phyloP scores from a whole-genome alignment of 305 asterid genomes.

The Rubia tinctorum region DNA sequence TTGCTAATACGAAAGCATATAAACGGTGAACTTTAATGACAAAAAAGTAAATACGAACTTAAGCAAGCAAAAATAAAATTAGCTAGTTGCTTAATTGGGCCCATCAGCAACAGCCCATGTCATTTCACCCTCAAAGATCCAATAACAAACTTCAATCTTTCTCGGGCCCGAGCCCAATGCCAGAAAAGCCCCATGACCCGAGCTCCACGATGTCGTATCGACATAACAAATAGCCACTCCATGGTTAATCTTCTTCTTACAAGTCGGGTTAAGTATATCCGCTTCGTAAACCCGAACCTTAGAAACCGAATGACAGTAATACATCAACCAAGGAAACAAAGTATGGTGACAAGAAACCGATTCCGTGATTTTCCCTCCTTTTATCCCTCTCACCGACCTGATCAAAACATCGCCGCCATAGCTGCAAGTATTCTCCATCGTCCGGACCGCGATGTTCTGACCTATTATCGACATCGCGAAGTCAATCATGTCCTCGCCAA shows the following conservation, averaged over 20 bases:
- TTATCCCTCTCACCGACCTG: slow-evolving; percentile 50
- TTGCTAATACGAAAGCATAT: too few species aligned
- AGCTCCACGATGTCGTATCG: slow-evolving; percentile 77
- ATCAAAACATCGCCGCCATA: slow-evolving; percentile 29
- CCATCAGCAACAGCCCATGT: slow-evolving; percentile 55
- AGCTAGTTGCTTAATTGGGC: background rate
- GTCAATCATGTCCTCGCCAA: slow-evolving; percentile 76
- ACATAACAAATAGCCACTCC: slow-evolving; percentile 81
- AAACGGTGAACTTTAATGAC: too few species aligned
- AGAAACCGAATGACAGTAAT: slow-evolving; percentile 90
- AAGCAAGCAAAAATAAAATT: too few species aligned
- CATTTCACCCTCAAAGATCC: slow-evolving; percentile 84
- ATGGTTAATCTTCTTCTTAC: slow-evolving; percentile 46
- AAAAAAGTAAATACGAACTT: too few species aligned
- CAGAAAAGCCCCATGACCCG: slow-evolving; percentile 70
- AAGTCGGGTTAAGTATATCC: slow-evolving; percentile 55
- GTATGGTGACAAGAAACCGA: slow-evolving; percentile 90
- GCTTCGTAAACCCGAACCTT: slow-evolving; percentile 85
- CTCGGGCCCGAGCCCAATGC: slow-evolving; percentile 73
- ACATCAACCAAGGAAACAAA: slow-evolving; percentile 63
- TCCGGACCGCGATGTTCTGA: slow-evolving; percentile 40
- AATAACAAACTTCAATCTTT: slow-evolving; percentile 79
- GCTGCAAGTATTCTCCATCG: slow-evolving; percentile 46
- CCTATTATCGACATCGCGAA: slow-evolving; percentile 58
- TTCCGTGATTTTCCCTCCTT: slow-evolving; percentile 61